Conservation (phyloP, 2,329 filamentous ascomycete genomes). For the Diplodia sapinea region DNA sequence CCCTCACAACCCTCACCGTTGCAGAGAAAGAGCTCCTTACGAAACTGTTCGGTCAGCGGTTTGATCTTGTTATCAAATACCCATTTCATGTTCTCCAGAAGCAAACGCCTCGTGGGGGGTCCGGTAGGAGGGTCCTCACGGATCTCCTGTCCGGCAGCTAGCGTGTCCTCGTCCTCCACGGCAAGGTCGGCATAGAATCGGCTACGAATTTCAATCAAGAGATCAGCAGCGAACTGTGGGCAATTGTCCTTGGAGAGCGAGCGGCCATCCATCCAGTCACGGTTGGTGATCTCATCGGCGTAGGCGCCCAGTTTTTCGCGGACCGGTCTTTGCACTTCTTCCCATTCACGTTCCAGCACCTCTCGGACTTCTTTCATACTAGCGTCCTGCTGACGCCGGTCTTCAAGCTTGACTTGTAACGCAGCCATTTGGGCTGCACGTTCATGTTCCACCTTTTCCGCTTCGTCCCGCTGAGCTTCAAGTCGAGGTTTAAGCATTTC, state of each 20-base stretch:
- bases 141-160: constrained; percentile 27
- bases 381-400: constrained; percentile 55
- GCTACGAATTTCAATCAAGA: constrained; percentile 70
- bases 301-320: constrained; percentile 68
- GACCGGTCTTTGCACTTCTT: constrained; percentile 71
- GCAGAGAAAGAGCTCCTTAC: constrained; percentile 78
- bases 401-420: constrained; percentile 55
- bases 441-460: constrained; percentile 62
- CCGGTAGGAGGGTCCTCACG: constrained; percentile 57
- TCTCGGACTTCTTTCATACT: constrained; percentile 62
- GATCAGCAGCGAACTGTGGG: constrained; percentile 72
- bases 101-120: constrained; percentile 66
- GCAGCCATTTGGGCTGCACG: constrained; percentile 56
- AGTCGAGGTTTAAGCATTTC: constrained; percentile 70
- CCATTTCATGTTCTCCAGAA: constrained; percentile 86
- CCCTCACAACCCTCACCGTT: constrained; percentile 65
- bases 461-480: constrained; percentile 67
- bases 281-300: constrained; percentile 72
- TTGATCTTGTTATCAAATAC: constrained; percentile 79
- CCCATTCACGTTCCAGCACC: constrained; percentile 71
- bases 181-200: constrained; percentile 68
- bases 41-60: constrained; percentile 67
- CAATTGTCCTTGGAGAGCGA: constrained; percentile 68
- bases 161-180: constrained; percentile 56
- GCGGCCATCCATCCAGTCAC: constrained; percentile 68